These are phyloP conservation scores for Trichoderma virens DNA, from an alignment of 495 filamentous ascomycete genomes.

Conservation along the genomic window DNA sequence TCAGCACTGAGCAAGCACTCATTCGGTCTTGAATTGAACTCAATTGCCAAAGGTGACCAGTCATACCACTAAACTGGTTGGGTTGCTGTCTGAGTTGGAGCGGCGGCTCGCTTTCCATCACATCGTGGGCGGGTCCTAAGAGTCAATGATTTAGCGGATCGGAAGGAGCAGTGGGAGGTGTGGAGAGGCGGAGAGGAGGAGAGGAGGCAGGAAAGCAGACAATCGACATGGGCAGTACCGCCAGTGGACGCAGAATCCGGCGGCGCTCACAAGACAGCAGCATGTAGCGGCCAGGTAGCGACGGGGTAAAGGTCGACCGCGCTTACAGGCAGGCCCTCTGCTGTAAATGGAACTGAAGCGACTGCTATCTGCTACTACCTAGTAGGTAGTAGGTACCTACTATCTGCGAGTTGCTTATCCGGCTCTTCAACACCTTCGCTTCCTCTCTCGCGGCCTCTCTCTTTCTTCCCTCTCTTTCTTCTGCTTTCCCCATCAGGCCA, in stretches of 20 bases:
- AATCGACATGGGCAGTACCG: background rate
- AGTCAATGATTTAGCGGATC: too few species aligned
- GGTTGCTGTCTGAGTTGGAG: too few species aligned
- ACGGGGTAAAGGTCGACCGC: background rate
- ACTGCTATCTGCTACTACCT: too few species aligned
- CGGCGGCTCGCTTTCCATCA: background rate
- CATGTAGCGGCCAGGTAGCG: background rate
- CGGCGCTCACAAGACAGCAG: background rate
- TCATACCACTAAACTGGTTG: too few species aligned
- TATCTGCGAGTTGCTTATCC: background rate
- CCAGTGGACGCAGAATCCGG: background rate
- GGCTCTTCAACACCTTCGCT: background rate
- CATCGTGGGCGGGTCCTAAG: background rate
- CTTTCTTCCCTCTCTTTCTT: background rate
- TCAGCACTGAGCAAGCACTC: too few species aligned
- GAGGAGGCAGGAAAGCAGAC: background rate
- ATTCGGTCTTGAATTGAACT: too few species aligned
- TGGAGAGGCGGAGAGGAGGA: conserved; percentile 4
- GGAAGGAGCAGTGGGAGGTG: background rate
- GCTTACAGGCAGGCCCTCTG: too few species aligned
- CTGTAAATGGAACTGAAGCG: too few species aligned
- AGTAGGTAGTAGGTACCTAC: too few species aligned
- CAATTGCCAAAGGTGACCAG: too few species aligned
- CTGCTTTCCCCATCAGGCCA: too few species aligned
- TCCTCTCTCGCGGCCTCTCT: background rate